Conservation (phyloP, 2,329 filamentous ascomycete species). For the Elsinoe ampelina region DNA sequence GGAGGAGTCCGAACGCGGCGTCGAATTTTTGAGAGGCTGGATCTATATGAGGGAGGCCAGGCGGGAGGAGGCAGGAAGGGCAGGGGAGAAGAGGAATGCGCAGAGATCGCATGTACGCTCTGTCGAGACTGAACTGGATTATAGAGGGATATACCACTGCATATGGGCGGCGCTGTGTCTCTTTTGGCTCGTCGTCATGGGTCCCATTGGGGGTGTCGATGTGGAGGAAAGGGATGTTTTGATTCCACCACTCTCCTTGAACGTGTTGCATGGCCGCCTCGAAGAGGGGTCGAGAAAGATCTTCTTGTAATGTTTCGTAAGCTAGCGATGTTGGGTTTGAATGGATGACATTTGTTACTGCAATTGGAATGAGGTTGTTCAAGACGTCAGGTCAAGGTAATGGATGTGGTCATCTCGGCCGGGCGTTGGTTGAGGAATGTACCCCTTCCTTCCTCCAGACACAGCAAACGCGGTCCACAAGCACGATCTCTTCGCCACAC, state of each 20-base stretch:
- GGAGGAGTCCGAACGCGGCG: slow-evolving; percentile 5
- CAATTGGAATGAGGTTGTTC: too few relatives aligned
- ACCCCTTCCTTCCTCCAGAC: too few relatives aligned
- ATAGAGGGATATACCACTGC: slow-evolving; percentile 9
- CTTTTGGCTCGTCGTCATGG: too few relatives aligned
- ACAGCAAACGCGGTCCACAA: too few relatives aligned
- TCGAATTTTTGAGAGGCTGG: slow-evolving; percentile 11
- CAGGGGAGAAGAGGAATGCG: background rate
- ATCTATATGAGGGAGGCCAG: too few relatives aligned
- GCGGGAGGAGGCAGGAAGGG: background rate
- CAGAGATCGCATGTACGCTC: background rate
- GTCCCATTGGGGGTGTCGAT: background rate
- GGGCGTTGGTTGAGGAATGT: too few relatives aligned
- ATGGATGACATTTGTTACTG: too few relatives aligned
- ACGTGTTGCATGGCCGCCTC: background rate
- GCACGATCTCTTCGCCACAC: too few relatives aligned
- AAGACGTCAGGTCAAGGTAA: too few relatives aligned
- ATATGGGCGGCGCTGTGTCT: background rate
- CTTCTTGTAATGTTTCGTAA: slow-evolving; percentile 8
- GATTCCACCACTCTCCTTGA: background rate
- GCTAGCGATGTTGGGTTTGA: background rate
- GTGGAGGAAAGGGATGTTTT: background rate
- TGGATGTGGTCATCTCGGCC: too few relatives aligned
- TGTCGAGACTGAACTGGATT: background rate
- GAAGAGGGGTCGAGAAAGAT: background rate